Conservation (phyloP, 768 basidiomycete species). For the Calocera viscosa region DNA sequence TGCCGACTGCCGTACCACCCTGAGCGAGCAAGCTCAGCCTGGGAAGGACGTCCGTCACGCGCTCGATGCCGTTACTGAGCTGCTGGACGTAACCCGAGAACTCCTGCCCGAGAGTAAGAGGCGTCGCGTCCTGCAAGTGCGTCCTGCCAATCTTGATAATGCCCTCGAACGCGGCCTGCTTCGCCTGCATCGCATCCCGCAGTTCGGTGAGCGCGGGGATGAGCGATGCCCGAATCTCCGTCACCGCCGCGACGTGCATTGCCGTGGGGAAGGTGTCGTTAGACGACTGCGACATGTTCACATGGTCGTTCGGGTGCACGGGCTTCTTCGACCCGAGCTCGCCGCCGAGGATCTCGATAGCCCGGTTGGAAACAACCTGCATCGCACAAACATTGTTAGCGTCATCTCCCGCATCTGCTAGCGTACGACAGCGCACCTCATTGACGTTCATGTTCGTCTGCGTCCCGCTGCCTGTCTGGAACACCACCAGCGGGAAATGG, state of each 20-base stretch:
- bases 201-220: constrained; percentile 78
- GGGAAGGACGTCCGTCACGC: constrained; percentile 68
- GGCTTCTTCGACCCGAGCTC: constrained; percentile 91
- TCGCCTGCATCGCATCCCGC: constrained; percentile 69
- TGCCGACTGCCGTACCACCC: constrained; percentile 97
- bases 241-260: constrained; percentile 95
- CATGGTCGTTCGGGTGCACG: constrained; percentile 98
- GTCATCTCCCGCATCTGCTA: background rate
- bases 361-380: constrained; percentile 94
- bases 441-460: constrained; percentile 99
- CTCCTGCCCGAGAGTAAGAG: constrained; percentile 94
- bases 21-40: constrained; percentile 84
- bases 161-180: constrained; percentile 68
- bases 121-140: constrained; percentile 94
- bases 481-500: constrained; percentile 96
- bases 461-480: constrained; percentile 97
- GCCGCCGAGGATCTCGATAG: constrained; percentile 92
- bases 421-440: constrained; percentile 43
- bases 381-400: background rate
- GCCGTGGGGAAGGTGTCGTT: constrained; percentile 99
- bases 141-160: constrained; percentile 99
- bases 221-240: constrained; percentile 65
- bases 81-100: constrained; percentile 98
- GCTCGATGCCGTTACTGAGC: constrained; percentile 75
- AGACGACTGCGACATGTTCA: constrained; percentile 97